Percentiles rank a stretch among this genome's conserved stretches.
Conservation (phyloP, 805 yeast species). For the Metschnikowia aberdeeniae region DNA sequence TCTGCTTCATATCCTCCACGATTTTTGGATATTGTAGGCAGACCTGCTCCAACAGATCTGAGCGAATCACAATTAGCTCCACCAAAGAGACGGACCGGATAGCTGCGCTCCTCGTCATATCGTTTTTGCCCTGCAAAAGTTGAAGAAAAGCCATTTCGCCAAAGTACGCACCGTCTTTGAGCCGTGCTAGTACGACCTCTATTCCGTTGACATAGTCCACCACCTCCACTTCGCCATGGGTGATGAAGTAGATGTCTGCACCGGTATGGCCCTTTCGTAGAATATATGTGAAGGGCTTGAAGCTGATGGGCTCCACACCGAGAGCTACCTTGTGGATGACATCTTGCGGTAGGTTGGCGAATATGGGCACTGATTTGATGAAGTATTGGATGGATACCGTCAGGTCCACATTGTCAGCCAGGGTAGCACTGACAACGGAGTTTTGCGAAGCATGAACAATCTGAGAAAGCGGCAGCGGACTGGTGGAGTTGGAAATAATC, state of each 20-base stretch:
- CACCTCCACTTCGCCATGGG: constrained; percentile 70
- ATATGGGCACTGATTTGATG: constrained; percentile 54
- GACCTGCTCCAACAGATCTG: constrained; percentile 50
- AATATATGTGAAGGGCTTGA: constrained; percentile 55
- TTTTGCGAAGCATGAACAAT: constrained; percentile 11
- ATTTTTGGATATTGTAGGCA: constrained; percentile 57
- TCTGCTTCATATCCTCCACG: constrained; percentile 53
- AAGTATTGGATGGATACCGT: constrained; percentile 56
- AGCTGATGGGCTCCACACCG: constrained; percentile 53
- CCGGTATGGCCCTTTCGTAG: constrained; percentile 58
- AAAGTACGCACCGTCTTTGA: constrained; percentile 62
- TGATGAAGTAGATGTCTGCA: constrained; percentile 62
- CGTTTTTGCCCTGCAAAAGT: constrained; percentile 31
- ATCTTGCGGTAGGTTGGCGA: constrained; percentile 52
- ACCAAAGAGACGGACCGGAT: constrained; percentile 58
- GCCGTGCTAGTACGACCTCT: constrained; percentile 50
- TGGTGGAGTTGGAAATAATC: constrained; percentile 10
- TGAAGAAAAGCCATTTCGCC: constrained; percentile 74
- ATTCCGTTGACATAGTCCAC: constrained; percentile 29
- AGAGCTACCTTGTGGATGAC: constrained; percentile 63
- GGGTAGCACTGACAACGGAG: neutral
- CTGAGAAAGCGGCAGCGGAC: constrained; percentile 20
- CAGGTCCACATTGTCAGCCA: constrained; percentile 42
- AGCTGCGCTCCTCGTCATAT: constrained; percentile 51
- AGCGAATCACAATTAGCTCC: constrained; percentile 57